Conservation (phyloP, 2,329 filamentous ascomycete species). For the Leptosphaerulina australis region DNA sequence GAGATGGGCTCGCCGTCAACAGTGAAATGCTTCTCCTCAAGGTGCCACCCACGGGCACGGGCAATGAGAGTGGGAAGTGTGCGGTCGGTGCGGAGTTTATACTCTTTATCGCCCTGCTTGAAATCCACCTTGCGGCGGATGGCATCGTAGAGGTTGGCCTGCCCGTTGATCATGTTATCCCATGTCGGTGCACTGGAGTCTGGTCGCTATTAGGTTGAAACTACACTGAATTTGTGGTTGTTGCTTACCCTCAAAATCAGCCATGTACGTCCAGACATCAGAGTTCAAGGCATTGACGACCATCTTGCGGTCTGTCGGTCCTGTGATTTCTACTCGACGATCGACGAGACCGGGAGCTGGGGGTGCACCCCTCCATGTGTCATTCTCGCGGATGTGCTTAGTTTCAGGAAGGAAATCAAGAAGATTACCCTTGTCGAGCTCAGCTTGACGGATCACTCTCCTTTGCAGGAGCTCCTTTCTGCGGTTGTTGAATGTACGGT, state of each 20-base stretch:
- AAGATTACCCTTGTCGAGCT: slow-evolving; percentile 86
- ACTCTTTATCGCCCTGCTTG: slow-evolving; percentile 92
- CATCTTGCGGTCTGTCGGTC: slow-evolving; percentile 98
- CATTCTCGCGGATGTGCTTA: slow-evolving; percentile 90
- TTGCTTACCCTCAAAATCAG: slow-evolving; percentile 87
- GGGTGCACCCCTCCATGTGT: slow-evolving; percentile 88
- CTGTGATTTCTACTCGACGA: slow-evolving; percentile 94
- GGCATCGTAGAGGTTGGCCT: slow-evolving; percentile 96
- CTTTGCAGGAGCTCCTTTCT: slow-evolving; percentile 89
- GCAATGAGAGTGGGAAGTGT: slow-evolving; percentile 89
- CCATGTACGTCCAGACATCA: slow-evolving; percentile 99
- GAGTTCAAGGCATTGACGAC: slow-evolving; percentile 96
- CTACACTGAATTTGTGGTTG: background rate
- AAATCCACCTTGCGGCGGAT: slow-evolving; percentile 94
- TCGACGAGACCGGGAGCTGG: slow-evolving; percentile 93
- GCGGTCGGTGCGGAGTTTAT: slow-evolving; percentile 93
- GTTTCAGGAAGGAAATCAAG: slow-evolving; percentile 97
- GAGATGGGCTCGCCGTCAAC: slow-evolving; percentile 95
- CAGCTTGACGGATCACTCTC: slow-evolving; percentile 83
- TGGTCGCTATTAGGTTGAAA: slow-evolving; percentile 48
- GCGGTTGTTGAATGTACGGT: slow-evolving; percentile 89
- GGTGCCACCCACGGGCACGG: slow-evolving; percentile 94
- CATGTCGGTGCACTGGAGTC: slow-evolving; percentile 95
- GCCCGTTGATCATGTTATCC: slow-evolving; percentile 99
- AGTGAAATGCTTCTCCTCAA: slow-evolving; percentile 97